Evolutionary conservation across 306 rosid genomes (phyloP), one percentile per base, ranked within the genome.

Genomic region (Lotus japonicus): DNA sequence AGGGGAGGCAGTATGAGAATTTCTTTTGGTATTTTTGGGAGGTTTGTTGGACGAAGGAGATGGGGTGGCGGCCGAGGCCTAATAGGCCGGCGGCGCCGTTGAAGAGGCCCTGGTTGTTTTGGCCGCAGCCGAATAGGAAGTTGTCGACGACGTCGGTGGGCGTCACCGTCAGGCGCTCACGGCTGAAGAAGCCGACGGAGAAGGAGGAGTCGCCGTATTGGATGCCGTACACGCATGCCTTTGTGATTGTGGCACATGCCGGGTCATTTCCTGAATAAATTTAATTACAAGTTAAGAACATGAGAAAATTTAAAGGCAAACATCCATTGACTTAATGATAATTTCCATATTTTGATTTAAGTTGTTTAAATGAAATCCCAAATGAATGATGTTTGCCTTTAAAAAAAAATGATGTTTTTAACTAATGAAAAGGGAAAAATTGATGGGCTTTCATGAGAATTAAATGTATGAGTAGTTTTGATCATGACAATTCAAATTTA

Each of bases 1-100:
- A 63, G 0, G 96, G 98, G 1, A 92, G 83, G 45, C 96, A 92
- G 59, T 92, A 92, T 33, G 96, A 84, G 81, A 92, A 89, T 28
- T 58, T 7, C 17, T 77, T 80, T 1, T 64, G 7, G 63, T 85
- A 92, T 19, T 81, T 86, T 4, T 39, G 2, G 11, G 89, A 78
- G 0, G 90, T 87, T 46, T 89, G 98, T 58, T 85, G 77, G 61
- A 92, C 80, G 4, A 92, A 7, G 49, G 98, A 92, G 66, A 86
- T 72, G 0, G 71, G 77, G 75, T 78, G 74, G n/a, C 96, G 86
- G 54, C 89, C 98, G 1, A 92, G 95, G 62, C 98, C 96, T 4
- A 92, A 49, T 12, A 89, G 68, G 1, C 98, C 95, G 11, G 96
- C 90, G 0, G 85, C 3, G 31, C 90, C 83, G 0, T 81, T 41